Conservation (phyloP, 345 rosid species). For the Ceriops tagal region DNA sequence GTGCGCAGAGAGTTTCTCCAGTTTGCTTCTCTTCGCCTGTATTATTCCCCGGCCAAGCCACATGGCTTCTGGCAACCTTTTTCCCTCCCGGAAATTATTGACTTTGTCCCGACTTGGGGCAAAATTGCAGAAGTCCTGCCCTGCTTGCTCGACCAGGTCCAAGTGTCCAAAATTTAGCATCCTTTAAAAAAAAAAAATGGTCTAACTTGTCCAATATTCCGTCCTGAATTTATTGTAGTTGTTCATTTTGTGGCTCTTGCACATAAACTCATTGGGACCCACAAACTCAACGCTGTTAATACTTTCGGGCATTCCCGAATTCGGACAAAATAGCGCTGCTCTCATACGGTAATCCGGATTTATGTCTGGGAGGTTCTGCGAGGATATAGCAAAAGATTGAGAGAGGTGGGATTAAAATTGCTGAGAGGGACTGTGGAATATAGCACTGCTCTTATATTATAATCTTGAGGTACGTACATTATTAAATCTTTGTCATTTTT, state of each 20-base stretch:
- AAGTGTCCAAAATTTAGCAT: no score
- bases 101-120: no score
- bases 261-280: no score
- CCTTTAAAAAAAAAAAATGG: no score
- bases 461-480: constrained; percentile 14
- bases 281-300: no score
- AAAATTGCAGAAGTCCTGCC: no score
- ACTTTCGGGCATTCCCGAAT: background rate
- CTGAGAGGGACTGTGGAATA: constrained; percentile 5
- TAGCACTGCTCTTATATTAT: background rate
- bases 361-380: background rate
- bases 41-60: constrained; percentile 6
- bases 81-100: no score
- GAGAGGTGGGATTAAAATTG: constrained; percentile 8
- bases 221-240: no score
- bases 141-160: no score
- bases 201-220: no score
- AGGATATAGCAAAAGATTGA: background rate
- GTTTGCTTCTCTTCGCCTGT: constrained; percentile 3
- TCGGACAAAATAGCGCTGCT: background rate
- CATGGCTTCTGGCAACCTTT: background rate
- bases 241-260: no score
- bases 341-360: background rate
- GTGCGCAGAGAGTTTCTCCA: constrained; percentile 4
- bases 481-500: background rate